These are phyloP conservation scores for Colletotrichum phormii DNA, from an alignment of 2,329 filamentous ascomycete genomes.

Conservation along the genomic window DNA sequence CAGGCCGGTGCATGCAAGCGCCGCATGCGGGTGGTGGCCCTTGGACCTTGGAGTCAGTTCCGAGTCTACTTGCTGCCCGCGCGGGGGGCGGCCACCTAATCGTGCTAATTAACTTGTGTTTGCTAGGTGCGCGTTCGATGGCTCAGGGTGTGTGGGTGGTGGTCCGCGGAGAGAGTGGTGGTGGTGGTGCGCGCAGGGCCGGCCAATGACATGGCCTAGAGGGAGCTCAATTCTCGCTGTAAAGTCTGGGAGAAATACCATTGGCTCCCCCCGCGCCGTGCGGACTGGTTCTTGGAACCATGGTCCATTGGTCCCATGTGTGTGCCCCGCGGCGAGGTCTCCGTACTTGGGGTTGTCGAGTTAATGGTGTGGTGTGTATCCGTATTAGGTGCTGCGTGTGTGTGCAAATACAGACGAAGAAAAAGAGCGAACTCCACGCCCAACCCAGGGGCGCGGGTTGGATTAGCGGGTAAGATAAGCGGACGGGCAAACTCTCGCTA, in stretches of 20 bases:
- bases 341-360: background rate
- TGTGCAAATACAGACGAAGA: background rate
- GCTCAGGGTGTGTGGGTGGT: background rate
- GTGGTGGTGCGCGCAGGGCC: background rate
- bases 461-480: background rate
- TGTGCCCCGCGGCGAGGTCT: background rate
- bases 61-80: background rate
- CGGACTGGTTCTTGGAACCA: too few species aligned
- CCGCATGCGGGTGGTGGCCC: conserved; percentile 20
- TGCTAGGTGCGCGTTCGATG: too few species aligned
- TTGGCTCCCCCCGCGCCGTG: background rate
- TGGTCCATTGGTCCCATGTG: background rate
- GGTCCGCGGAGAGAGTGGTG: background rate
- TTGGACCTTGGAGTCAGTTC: background rate
- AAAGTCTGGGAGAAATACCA: conserved; percentile 20
- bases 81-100: background rate
- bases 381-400: too few species aligned
- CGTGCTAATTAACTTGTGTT: too few species aligned
- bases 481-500: background rate
- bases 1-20: conserved; percentile 34
- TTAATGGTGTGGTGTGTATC: background rate
- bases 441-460: background rate
- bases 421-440: background rate
- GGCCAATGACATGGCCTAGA: conserved; percentile 22
- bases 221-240: conserved; percentile 36